Evolutionary conservation across 2,329 filamentous ascomycete species (phyloP).

Genomic region (Elsinoe fawcettii): DNA sequence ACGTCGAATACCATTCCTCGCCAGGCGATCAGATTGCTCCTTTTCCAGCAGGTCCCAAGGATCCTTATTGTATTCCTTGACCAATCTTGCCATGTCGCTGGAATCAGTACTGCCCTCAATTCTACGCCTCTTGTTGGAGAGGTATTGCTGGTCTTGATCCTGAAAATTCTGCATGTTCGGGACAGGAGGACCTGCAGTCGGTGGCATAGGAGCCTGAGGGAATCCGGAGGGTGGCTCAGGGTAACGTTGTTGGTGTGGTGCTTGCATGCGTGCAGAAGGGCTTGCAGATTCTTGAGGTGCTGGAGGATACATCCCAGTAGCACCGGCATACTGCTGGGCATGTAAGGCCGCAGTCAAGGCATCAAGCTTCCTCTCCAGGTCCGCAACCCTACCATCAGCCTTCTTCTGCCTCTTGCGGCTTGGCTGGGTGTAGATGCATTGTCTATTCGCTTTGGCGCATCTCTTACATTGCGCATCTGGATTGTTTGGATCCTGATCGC

Average conservation of each 20-base stretch:
- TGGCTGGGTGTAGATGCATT: slow-evolving; percentile 68
- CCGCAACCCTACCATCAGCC: slow-evolving; percentile 79
- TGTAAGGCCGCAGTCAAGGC: slow-evolving; percentile 73
- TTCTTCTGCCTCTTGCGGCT: slow-evolving; percentile 81
- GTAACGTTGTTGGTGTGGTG: background rate
- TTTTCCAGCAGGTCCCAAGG: slow-evolving; percentile 5
- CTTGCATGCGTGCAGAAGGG: background rate
- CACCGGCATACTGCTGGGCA: slow-evolving; percentile 36
- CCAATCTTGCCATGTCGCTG: background rate
- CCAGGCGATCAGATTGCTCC: background rate
- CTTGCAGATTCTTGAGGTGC: background rate
- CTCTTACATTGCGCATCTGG: slow-evolving; percentile 53
- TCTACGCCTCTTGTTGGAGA: slow-evolving; percentile 1
- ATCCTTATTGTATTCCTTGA: background rate
- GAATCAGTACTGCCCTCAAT: background rate
- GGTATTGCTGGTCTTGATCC: background rate
- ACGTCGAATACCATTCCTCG: background rate
- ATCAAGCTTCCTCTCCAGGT: slow-evolving; percentile 89
- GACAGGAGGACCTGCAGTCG: background rate
- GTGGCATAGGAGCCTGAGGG: background rate
- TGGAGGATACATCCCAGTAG: background rate
- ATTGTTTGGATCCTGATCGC: slow-evolving; percentile 62
- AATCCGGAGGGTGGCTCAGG: background rate
- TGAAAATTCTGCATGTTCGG: background rate
- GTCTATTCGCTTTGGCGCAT: slow-evolving; percentile 71